phyloP scores from a whole-genome alignment of 2,329 filamentous ascomycete species.

The Aspergillus fijiensis region DNA sequence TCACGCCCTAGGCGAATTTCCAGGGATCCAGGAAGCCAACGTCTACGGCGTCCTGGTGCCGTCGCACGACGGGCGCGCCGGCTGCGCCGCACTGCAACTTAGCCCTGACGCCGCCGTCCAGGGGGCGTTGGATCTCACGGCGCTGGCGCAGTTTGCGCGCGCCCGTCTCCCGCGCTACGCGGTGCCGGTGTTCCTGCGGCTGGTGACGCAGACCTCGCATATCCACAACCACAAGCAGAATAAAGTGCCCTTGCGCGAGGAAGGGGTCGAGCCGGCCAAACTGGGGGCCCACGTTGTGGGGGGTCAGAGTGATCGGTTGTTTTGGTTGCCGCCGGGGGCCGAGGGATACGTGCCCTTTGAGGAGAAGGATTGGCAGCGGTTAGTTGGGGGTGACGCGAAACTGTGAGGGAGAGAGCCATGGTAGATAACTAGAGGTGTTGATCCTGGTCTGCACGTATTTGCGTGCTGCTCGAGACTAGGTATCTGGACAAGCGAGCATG shows the following conservation, averaged over 20 bases:
- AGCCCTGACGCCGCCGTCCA: conserved; percentile 46
- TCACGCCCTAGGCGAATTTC: conserved; percentile 60
- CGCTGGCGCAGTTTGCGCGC: conserved; percentile 58
- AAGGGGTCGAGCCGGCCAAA: conserved; percentile 61
- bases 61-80: conserved; percentile 66
- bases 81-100: conserved; percentile 60
- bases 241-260: conserved; percentile 67
- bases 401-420: conserved; percentile 33
- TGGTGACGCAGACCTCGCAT: conserved; percentile 50
- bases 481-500: too few relatives aligned
- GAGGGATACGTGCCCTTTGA: conserved; percentile 61
- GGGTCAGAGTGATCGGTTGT: conserved; percentile 47
- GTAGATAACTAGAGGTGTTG: too few relatives aligned
- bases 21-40: conserved; percentile 64
- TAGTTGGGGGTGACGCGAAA: conserved; percentile 48
- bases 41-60: conserved; percentile 69
- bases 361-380: conserved; percentile 56
- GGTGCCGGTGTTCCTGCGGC: conserved; percentile 69
- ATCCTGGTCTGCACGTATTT: too few relatives aligned
- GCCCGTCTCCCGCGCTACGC: conserved; percentile 68
- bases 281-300: conserved; percentile 46
- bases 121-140: conserved; percentile 57
- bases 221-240: conserved; percentile 76
- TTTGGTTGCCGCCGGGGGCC: conserved; percentile 51
- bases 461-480: too few relatives aligned